Base-by-base conservation (phyloP, 495 filamentous ascomycete species). In the Lophiostoma macrostomum region DNA sequence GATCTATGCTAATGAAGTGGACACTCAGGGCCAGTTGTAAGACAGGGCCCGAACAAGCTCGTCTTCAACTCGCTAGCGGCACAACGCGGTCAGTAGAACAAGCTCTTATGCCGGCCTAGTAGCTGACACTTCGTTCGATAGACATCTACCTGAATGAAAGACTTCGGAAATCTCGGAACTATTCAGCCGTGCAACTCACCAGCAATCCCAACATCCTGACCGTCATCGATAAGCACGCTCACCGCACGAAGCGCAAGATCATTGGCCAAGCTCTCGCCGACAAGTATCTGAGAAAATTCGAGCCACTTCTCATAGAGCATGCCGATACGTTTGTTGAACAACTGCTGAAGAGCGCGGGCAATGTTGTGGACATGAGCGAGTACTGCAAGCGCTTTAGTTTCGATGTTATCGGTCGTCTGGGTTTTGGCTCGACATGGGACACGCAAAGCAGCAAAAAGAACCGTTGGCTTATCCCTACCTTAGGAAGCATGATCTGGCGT, bases 131-230 rank as follows among this genome's bases (percentile, higher is more conserved):
- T n/a, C n/a, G n/a, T n/a, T n/a, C n/a, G n/a, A n/a, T 7, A 32
- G 48, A 51, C 37, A 51, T 51, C 4, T 51, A 51, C 48, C 35
- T 30, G 18, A 51, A 30, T 30, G 5, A 32, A 5, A 35, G 24
- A 4, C 11, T 31, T 2, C 20, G 8, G n/a, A 51, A 51, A 32
- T 35, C n/a, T 4, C 35, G 14, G 1, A 13, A 22, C 5, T 51
- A 51, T 14, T 8, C 31, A 19, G 5, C 11, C 4, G 10, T 25
- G 32, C 48, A 18, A 13, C 1, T 13, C 29, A 12, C 12, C 22
- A 23, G 23, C 35, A 18, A 16, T 23, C 19, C 29, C 13, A 42
- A 18, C 22, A 4, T 41, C 10, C 37, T 46, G 2, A 53, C 25
- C 20, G 10, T n/a, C 22, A 1, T 53, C 24, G 28, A 45, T 31